Conservation (phyloP, 495 filamentous ascomycete genomes). For the Penicillium malachiteum region DNA sequence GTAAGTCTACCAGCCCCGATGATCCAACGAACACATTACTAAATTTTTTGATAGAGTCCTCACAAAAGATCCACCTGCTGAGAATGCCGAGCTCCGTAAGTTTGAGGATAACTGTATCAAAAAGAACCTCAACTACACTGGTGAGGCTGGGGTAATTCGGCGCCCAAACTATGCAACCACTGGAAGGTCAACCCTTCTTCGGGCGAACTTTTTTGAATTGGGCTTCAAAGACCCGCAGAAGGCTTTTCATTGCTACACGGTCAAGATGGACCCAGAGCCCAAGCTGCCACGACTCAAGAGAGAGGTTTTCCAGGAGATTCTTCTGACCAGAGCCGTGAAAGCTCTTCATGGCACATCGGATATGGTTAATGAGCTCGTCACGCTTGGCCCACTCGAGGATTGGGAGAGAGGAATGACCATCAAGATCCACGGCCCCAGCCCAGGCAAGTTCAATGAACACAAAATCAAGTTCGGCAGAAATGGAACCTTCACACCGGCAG, state of each 20-base stretch:
- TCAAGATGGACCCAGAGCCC: constrained; percentile 9
- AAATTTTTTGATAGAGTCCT: no score
- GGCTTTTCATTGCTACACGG: constrained; percentile 12
- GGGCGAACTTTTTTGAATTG: constrained; percentile 48
- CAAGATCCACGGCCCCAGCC: background rate
- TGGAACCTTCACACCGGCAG: background rate
- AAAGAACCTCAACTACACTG: no score
- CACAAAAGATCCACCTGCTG: no score
- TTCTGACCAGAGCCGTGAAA: background rate
- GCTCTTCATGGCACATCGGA: constrained; percentile 10
- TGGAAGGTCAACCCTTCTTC: constrained; percentile 34
- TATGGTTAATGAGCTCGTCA: constrained; percentile 14
- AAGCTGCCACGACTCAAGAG: constrained; percentile 1
- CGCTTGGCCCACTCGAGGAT: background rate
- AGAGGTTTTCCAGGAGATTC: constrained; percentile 5
- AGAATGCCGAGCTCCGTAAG: no score
- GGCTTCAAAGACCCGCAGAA: constrained; percentile 3
- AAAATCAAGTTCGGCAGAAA: no score
- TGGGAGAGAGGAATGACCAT: background rate
- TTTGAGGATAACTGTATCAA: no score
- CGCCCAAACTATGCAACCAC: constrained; percentile 46
- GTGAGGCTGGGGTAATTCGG: constrained; percentile 1
- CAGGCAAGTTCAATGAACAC: no score
- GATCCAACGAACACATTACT: no score
- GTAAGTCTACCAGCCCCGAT: no score